These are phyloP conservation scores for Aspergillus avenaceus DNA, from an alignment of 495 filamentous ascomycete species.

Conservation along the genomic window DNA sequence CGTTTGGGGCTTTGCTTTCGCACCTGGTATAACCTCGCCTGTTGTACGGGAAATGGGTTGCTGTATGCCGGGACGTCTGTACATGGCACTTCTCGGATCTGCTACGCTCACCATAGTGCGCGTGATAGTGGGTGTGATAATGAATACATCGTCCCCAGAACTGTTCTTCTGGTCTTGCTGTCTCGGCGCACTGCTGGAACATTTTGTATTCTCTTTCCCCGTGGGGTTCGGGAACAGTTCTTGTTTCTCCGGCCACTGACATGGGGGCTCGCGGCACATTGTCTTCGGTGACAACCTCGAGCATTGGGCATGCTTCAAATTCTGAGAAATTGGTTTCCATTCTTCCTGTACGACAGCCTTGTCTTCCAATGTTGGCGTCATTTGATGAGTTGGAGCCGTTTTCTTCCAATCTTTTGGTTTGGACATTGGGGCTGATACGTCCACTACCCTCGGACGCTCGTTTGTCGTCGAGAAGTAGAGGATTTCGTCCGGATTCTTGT, in stretches of 20 bases:
- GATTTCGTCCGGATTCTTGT: constrained; percentile 41
- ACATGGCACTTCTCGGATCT: constrained; percentile 8
- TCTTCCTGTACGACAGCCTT: constrained; percentile 26
- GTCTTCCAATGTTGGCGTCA: constrained; percentile 14
- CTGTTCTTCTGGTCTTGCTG: constrained; percentile 14
- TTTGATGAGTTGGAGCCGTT: constrained; percentile 7
- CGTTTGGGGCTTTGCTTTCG: constrained; percentile 27
- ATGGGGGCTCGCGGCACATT: constrained; percentile 27
- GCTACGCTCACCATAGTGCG: constrained; percentile 31
- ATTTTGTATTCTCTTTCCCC: constrained; percentile 26
- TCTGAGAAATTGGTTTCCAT: constrained; percentile 34
- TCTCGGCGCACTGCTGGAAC: constrained; percentile 8
- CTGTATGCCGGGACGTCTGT: constrained; percentile 2
- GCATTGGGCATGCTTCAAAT: constrained; percentile 42
- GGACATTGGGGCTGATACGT: constrained; percentile 17
- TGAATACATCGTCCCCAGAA: constrained; percentile 40
- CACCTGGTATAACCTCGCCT: constrained; percentile 25
- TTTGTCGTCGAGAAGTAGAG: constrained; percentile 31
- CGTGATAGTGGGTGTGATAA: constrained; percentile 48
- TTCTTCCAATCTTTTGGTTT: constrained; percentile 23
- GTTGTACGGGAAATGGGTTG: constrained; percentile 8
- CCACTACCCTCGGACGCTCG: constrained; percentile 24
- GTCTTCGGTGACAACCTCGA: constrained; percentile 31
- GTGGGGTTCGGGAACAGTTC: constrained; percentile 13
- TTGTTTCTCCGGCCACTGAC: constrained; percentile 18